Evolutionary conservation across 2,329 filamentous ascomycete genomes (phyloP), one percentile per base, ranked within the genome.

Genomic region (Dactylonectria estremocensis): DNA sequence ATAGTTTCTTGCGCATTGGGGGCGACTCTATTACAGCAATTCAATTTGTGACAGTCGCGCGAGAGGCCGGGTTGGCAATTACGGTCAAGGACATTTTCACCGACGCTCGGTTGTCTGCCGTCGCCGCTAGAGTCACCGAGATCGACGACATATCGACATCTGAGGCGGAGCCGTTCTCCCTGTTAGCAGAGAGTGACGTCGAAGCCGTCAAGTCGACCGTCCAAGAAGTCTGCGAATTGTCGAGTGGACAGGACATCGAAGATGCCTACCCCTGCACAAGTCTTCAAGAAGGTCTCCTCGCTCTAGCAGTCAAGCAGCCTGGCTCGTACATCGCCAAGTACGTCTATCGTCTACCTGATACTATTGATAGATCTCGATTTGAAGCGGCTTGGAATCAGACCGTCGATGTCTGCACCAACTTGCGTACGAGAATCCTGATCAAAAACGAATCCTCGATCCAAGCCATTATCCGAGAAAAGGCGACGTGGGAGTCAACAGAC

Each of bases 221-320:
- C 8, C 46, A 24, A 28, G 48, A 54, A 6, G 24, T 49, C 13
- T 50, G 62, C n/a, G 46, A 53, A 8, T 33, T 62, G 18, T 18
- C 20, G 16, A 28, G 31, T 10, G 53, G 48, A 3, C 20, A 22
- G 14, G 35, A 53, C 3, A 67, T 79, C 10, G 73, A 80, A 35
- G 80, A 83, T 63, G 64, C 78, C 0, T 82, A 78, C 31, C 81
- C 81, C 3, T 80, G 78, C 61, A 79, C 80, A 0, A 67, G 78
- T 1, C 59, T 82, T 0, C 81, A 83, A 46, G 78, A 78, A 60
- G 79, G 80, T 1, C 70, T 83, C 2, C 67, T 83, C 20, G 73
- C 67, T 14, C 33, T 68, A 13, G 60, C 66, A 7, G 53, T 56
- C 20, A 66, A 66, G 52, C 66, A 57, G n/a, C 48, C 62, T 40